Evolutionary conservation across 2,329 filamentous ascomycete genomes (phyloP), one percentile per base, ranked within the genome.

Genomic region (Thelonectria blattea): DNA sequence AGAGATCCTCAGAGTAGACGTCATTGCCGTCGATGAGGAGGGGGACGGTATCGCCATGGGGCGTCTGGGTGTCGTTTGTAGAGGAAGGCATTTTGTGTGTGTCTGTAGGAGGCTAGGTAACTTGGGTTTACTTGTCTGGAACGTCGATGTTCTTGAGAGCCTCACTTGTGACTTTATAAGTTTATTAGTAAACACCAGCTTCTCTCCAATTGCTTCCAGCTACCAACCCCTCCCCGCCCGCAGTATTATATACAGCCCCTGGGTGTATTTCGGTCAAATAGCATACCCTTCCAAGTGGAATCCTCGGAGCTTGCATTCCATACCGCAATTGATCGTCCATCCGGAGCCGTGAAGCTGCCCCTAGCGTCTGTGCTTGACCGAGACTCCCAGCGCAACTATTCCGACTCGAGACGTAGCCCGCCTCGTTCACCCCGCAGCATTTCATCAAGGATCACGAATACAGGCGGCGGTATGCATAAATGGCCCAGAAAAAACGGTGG

Each of bases 1-100:
- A 88, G 11, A 82, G 83, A 15, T 79, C 79, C 1, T 74, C 69
- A 11, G 80, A 80, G 7, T 69, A 73, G 53, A 80, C 73, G 60
- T 86, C 81, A 68, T 76, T 72, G 61, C 79, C 79, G 58, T 77
- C 70, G 54, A 82, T 79, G 49, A 80, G 62, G 58, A 81, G 79
- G 7, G 79, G 79, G 17, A 80, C 74, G 11, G 37, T 17, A 27
- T 39, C 47, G 18, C 42, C 42, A 12, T 46, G 42, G 42, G 18
- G 3, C 20, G 20, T 15, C n/a, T 34, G 24, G 30, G 45, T 43
- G 27, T 56, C 48, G 34, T 20, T 24, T 17, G 22, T 30, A 2
- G 17, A 24, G 14, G 45, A 9, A 27, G 53, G 45, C 53, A 56
- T 56, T 9, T 56, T 49, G n/a, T 34, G 15, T 34, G n/a, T 34